Conservation (phyloP, 1,139 yeast species). For the Debaryomycetaceae sp. region DNA sequence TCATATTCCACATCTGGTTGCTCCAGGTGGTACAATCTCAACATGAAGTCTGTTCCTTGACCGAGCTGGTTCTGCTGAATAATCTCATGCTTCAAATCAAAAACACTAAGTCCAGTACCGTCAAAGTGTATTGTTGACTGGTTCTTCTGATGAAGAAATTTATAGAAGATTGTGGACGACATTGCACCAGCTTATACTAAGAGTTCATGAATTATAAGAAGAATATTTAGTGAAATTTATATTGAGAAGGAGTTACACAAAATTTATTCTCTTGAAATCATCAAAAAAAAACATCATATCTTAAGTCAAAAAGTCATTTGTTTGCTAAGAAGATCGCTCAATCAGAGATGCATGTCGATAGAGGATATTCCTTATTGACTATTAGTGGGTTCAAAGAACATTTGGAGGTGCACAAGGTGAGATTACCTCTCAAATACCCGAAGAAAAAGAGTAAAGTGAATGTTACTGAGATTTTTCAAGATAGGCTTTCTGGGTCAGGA, state of each 20-base stretch:
- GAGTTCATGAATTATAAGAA: too few relatives aligned
- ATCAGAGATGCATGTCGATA: slow-evolving; percentile 12
- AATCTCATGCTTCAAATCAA: slow-evolving; percentile 89
- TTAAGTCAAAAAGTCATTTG: slow-evolving; percentile 1
- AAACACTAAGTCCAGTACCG: slow-evolving; percentile 94
- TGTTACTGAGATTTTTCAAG: slow-evolving; percentile 24
- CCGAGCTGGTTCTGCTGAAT: slow-evolving; percentile 78
- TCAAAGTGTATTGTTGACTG: slow-evolving; percentile 83
- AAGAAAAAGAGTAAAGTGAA: slow-evolving; percentile 2
- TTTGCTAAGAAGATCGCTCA: slow-evolving; percentile 1
- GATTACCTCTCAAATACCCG: slow-evolving; percentile 33
- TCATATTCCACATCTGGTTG: slow-evolving; percentile 83
- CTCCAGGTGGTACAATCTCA: slow-evolving; percentile 56
- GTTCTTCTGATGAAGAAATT: slow-evolving; percentile 80
- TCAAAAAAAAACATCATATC: slow-evolving; percentile 4
- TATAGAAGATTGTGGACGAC: slow-evolving; percentile 90
- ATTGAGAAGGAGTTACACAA: slow-evolving; percentile 1
- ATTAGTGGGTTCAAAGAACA: slow-evolving; percentile 25
- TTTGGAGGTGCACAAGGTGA: slow-evolving; percentile 18
- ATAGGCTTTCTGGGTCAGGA: slow-evolving; percentile 21
- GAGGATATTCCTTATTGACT: slow-evolving; percentile 18
- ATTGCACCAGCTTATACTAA: too few relatives aligned
- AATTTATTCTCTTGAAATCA: background rate
- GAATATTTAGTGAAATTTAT: background rate
- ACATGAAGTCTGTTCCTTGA: slow-evolving; percentile 80